phyloP scores from a whole-genome alignment of 306 rosid genomes.

The Rosa multiflora region DNA sequence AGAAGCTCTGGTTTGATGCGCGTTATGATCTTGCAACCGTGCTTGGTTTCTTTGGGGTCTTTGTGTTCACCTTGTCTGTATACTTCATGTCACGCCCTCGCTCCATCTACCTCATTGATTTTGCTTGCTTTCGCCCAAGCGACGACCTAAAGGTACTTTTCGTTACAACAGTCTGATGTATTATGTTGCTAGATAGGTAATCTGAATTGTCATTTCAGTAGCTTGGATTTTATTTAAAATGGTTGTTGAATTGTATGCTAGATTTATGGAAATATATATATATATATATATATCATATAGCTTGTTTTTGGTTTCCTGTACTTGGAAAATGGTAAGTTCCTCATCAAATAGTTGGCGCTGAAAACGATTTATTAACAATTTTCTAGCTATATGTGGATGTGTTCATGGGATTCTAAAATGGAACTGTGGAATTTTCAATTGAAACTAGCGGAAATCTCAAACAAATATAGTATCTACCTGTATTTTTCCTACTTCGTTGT shows the following conservation, averaged over 20 bases:
- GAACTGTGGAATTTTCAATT: neutral
- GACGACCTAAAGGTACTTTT: conserved; percentile 68
- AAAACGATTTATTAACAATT: neutral
- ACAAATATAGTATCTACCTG: neutral
- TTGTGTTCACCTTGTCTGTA: conserved; percentile 82
- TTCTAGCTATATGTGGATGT: neutral
- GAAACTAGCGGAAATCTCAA: neutral
- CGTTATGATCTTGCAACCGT: conserved; percentile 80
- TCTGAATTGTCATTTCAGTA: neutral
- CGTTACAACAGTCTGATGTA: neutral
- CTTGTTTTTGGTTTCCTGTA: neutral
- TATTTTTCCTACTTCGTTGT: neutral
- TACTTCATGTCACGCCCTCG: conserved; percentile 92
- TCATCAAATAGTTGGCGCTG: neutral
- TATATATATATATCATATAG: neutral
- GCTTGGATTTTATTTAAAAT: neutral
- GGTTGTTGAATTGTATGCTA: neutral
- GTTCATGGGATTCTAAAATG: neutral
- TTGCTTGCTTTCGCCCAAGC: conserved; percentile 66
- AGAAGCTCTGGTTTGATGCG: conserved; percentile 83
- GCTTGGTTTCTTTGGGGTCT: conserved; percentile 65
- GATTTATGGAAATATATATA: neutral
- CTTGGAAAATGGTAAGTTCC: neutral
- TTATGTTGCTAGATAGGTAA: neutral
- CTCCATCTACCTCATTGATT: conserved; percentile 81